These are phyloP conservation scores for Cyamopsis tetragonoloba DNA, from an alignment of 306 rosid species.

Conservation along the genomic window DNA sequence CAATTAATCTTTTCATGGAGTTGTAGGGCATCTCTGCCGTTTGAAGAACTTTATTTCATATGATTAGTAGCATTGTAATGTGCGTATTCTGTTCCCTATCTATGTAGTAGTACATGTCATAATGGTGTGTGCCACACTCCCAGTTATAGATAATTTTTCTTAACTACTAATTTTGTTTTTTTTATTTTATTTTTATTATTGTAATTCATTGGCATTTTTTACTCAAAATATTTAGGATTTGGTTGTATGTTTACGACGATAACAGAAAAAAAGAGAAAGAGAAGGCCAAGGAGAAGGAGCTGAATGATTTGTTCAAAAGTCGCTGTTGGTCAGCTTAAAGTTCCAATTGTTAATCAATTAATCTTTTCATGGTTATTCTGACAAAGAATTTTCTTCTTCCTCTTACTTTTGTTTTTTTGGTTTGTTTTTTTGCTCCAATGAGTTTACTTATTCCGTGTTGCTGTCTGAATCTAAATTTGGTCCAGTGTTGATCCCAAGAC, in stretches of 20 bases:
- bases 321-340: too few relatives aligned
- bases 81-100: conserved; percentile 31
- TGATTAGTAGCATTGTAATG: conserved; percentile 43
- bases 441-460: background rate
- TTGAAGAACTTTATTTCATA: conserved; percentile 50
- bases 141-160: conserved; percentile 23
- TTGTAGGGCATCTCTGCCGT: conserved; percentile 43
- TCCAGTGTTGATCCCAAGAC: conserved; percentile 99
- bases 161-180: too few relatives aligned
- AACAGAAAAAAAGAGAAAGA: too few relatives aligned
- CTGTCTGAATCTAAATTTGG: conserved; percentile 22
- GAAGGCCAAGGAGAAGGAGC: too few relatives aligned
- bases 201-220: too few relatives aligned
- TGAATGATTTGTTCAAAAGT: too few relatives aligned
- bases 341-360: too few relatives aligned
- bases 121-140: conserved; percentile 35
- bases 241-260: too few relatives aligned
- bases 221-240: too few relatives aligned
- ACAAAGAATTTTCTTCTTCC: background rate
- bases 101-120: conserved; percentile 22
- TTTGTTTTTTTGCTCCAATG: background rate
- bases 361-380: conserved; percentile 27
- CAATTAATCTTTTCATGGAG: too few relatives aligned
- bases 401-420: too few relatives aligned
- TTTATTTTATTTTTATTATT: too few relatives aligned